A percentile compares a stretch with the other conserved stretches of the same genome.
Evolutionary conservation across 345 rosid species (phyloP).

Genomic region (Geranium brycei): DNA sequence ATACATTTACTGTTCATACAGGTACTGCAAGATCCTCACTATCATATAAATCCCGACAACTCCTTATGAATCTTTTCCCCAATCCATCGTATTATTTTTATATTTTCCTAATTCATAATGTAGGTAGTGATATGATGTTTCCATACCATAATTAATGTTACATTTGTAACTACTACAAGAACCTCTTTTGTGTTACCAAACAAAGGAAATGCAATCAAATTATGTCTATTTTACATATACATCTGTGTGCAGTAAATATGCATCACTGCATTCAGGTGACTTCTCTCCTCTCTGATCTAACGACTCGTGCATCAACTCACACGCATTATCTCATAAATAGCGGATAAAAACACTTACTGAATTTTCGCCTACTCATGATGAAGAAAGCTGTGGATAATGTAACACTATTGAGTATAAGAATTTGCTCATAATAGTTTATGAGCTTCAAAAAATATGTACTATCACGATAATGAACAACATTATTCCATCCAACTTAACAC

Average conservation of each 20-base stretch:
- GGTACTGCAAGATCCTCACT: too few relatives aligned
- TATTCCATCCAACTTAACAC: background rate
- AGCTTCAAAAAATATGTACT: background rate
- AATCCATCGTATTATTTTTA: too few relatives aligned
- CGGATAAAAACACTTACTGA: background rate
- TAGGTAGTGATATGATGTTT: background rate
- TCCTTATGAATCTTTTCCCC: too few relatives aligned
- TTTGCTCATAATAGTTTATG: too few relatives aligned
- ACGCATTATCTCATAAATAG: background rate
- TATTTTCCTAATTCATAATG: background rate
- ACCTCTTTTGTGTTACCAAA: background rate
- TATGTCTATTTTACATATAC: background rate
- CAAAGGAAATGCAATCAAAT: background rate
- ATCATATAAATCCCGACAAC: too few relatives aligned
- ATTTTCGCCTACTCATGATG: background rate
- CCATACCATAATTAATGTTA: background rate
- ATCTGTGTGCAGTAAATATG: background rate
- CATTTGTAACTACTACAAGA: background rate
- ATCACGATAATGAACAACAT: background rate
- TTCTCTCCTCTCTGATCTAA: background rate
- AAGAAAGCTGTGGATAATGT: background rate
- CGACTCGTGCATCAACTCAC: background rate
- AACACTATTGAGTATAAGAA: background rate
- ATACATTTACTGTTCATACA: background rate
- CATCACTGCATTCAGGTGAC: background rate